Base-by-base conservation (phyloP, 306 rosid genomes). In the Hylodesmum podocarpum region DNA sequence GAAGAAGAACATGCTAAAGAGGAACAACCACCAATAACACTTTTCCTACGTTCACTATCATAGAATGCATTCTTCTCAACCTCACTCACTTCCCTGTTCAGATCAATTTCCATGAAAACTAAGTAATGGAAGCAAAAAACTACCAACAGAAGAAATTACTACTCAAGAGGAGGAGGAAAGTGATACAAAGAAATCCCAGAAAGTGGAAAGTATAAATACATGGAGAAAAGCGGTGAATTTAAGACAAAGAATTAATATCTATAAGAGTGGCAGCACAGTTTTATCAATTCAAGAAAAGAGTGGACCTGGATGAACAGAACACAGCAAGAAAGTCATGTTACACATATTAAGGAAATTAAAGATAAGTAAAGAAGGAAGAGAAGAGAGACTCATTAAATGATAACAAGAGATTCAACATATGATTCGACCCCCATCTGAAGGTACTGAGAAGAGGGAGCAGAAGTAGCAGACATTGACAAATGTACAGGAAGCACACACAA, bases 51-150 rank as follows among this genome's bases (percentile, higher is more conserved):
- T 73, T 88, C 90, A 79, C 79, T 91, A 78, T 81, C 80, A 73
- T 87, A 89, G 29, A 54, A 49, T 71, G 77, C 87, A 78, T 83
- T 86, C 78, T 91, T 91, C 79, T 86, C 98, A 85, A 65, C 87
- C 86, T 93, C 94, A 71, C 57, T 65, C 83, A 82, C 93, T 83
- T 85, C 89, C 88, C 89, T 87, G 87, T 91, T 93, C 89, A 91
- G 96, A 91, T 91, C 97, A 94, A 94, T 87, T 91, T 91, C 98
- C 98, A 89, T 91, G 88, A 89, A 91, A 82, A 87, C 88, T 81
- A 43, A 49, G 37, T 58, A 73, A 55, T 46, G 62, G 79, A 75
- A 75, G 80, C 59, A 34, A 72, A n/a, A 64, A 81, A 57, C 44
- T 72, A 63, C 79, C 28, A 72, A 33, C 19, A 22, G 43, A 72